Conservation (phyloP, 2,329 filamentous ascomycete species). For the Didymella pinodella region DNA sequence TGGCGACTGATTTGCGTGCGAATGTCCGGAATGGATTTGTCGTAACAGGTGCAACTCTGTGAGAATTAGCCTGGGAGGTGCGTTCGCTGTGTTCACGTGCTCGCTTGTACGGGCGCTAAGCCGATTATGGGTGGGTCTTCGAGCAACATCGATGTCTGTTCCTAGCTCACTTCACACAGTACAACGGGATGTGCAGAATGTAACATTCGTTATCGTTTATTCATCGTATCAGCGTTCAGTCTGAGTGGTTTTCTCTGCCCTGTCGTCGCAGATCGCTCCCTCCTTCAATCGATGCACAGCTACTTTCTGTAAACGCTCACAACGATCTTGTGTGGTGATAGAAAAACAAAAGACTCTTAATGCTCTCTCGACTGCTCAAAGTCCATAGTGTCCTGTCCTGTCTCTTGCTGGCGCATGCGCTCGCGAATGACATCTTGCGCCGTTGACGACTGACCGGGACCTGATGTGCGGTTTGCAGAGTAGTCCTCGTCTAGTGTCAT, state of each 20-base stretch:
- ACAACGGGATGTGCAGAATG: background rate
- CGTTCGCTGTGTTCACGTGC: background rate
- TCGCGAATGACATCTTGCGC: slow-evolving; percentile 72
- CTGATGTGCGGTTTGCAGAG: slow-evolving; percentile 49
- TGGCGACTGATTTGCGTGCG: slow-evolving; percentile 61
- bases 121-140: background rate
- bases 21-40: slow-evolving; percentile 41
- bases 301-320: slow-evolving; percentile 3
- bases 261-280: background rate
- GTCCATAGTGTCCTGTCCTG: slow-evolving; percentile 37
- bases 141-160: background rate
- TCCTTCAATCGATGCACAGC: background rate
- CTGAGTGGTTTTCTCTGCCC: background rate
- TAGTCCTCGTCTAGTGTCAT: slow-evolving; percentile 53
- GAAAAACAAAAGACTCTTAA: slow-evolving; percentile 3
- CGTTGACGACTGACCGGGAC: slow-evolving; percentile 57
- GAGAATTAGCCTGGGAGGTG: slow-evolving; percentile 4
- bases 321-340: background rate
- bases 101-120: slow-evolving; percentile 1
- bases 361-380: slow-evolving; percentile 15
- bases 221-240: slow-evolving; percentile 9
- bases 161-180: background rate
- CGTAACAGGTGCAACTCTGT: slow-evolving; percentile 12
- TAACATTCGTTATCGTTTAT: slow-evolving; percentile 6
- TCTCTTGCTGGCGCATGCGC: slow-evolving; percentile 46